Base-by-base conservation (phyloP, 129 eudicot genomes). In the Helichrysum umbraculigerum region DNA sequence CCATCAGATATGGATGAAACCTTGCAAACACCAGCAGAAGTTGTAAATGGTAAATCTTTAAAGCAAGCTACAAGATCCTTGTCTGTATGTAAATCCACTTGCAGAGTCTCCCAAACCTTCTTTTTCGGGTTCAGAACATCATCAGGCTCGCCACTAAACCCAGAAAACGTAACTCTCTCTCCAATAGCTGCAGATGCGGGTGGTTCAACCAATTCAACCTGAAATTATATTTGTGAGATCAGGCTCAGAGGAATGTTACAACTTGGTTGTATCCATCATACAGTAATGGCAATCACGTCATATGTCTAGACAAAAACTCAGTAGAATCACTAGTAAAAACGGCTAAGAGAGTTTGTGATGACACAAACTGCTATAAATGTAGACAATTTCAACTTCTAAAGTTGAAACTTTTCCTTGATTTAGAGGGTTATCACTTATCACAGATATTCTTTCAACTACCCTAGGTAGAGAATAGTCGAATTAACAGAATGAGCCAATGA, bases 121-220 rank as follows among this genome's bases (percentile, higher is more conserved):
- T 90, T 93, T 80, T 93, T 93, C 7, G 98, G 98, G 86, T 93
- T 90, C 32, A 93, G 75, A 42, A 93, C 87, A 37, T 88, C 98
- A 81, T 93, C 98, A 1, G 98, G 86, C 61, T 74, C 79, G 0
- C 96, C 92, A 35, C 77, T 93, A 78, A 87, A 85, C 41, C 98
- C 98, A 0, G 87, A 21, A 72, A 93, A 83, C 0, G 75, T 80
- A 47, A 93, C 84, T 70, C 97, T 84, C 81, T 93, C 98, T 22
- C 98, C 98, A 74, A 88, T 77, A 19, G 66, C 71, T 33, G 97
- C 92, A 72, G 78, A 81, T 72, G 69, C 76, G 2, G 98, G 98
- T 54, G 98, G 98, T 73, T 88, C 98, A 12, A 93, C 97, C 80
- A 93, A 80, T 82, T 93, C 98, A 47, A 93, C 98, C 98, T 93